These are phyloP conservation scores for Trichoderma sp. DNA, from an alignment of 2,329 filamentous ascomycete species.

Conservation along the genomic window DNA sequence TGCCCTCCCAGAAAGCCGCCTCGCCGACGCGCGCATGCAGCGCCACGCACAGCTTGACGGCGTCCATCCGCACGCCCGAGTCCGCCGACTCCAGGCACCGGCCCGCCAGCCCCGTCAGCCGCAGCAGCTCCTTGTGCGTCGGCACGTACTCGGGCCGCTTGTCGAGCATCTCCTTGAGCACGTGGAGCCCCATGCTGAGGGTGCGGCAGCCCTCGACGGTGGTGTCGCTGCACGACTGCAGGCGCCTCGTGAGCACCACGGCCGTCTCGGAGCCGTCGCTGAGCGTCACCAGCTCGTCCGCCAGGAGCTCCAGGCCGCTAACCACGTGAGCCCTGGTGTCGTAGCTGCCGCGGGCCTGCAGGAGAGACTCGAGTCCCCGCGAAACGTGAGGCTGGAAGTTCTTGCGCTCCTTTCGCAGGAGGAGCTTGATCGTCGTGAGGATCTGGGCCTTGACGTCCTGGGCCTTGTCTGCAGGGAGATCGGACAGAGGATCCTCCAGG, in stretches of 20 bases:
- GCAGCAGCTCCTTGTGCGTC: conserved; percentile 53
- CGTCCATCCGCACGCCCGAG: conserved; percentile 69
- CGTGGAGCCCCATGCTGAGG: conserved; percentile 64
- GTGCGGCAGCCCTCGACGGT: conserved; percentile 52
- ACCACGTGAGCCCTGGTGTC: conserved; percentile 72
- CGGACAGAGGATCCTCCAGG: conserved; percentile 62
- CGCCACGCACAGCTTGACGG: conserved; percentile 77
- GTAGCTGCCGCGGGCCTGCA: conserved; percentile 66
- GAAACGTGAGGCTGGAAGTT: conserved; percentile 69
- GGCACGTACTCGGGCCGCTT: conserved; percentile 52
- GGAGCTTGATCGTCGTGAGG: conserved; percentile 70
- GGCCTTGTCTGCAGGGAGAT: conserved; percentile 63
- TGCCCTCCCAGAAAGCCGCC: conserved; percentile 65
- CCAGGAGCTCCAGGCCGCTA: conserved; percentile 71
- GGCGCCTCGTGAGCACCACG: conserved; percentile 54
- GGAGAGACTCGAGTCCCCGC: conserved; percentile 66
- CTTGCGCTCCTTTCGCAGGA: conserved; percentile 68
- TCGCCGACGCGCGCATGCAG: conserved; percentile 66
- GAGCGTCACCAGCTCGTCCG: conserved; percentile 69
- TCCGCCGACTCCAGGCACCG: conserved; percentile 62
- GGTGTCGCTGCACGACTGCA: conserved; percentile 48
- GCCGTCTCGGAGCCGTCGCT: conserved; percentile 65
- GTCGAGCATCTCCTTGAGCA: conserved; percentile 62
- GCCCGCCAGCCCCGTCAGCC: conserved; percentile 54
- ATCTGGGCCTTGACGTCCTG: conserved; percentile 75